Percentiles rank a stretch among this genome's conserved stretches.
Evolutionary conservation across 78 protist genomes (phyloP).

Genomic region (Anaeramoeba flamelloides): DNA sequence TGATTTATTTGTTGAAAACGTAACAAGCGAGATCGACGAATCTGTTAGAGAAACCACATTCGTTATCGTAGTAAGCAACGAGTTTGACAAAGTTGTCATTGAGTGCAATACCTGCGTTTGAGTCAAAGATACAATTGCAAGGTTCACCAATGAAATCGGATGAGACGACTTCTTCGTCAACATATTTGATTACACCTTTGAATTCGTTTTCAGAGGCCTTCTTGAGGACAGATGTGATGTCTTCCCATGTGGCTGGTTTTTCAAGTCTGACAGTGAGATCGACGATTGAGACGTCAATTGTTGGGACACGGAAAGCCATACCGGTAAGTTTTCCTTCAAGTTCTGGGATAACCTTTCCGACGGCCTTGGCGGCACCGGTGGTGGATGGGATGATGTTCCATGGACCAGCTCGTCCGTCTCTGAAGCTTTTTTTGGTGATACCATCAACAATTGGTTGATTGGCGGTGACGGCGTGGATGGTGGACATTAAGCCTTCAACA

Average conservation of each 20-base stretch:
- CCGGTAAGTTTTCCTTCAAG: constrained; percentile 95
- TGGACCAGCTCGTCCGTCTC: constrained; percentile 84
- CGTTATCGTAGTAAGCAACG: constrained; percentile 47
- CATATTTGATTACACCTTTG: constrained; percentile 14
- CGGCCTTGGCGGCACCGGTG: constrained; percentile 99
- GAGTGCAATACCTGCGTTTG: constrained; percentile 20
- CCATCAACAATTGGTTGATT: constrained; percentile 95
- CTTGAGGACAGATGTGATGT: constrained; percentile 60
- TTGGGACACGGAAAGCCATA: constrained; percentile 99
- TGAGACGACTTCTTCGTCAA: constrained; percentile 17
- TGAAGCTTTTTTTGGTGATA: constrained; percentile 77
- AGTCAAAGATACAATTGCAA: constrained; percentile 31
- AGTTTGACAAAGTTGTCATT: constrained; percentile 34
- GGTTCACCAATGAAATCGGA: constrained; percentile 25
- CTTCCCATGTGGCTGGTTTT: constrained; percentile 69
- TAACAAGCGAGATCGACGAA: constrained; percentile 29
- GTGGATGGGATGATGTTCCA: constrained; percentile 94
- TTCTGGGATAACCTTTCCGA: constrained; percentile 75
- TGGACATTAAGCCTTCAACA: constrained; percentile 94
- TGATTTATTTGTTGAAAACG: no score
- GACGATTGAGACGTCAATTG: constrained; percentile 93
- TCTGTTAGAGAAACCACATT: constrained; percentile 35
- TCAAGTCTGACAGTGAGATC: constrained; percentile 75
- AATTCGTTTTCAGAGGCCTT: constrained; percentile 37
- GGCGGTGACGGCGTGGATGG: constrained; percentile 96